Percentiles rank a stretch among this genome's conserved stretches.
These are phyloP conservation scores for Luffa aegyptiaca DNA, from an alignment of 306 rosid species.

Conservation along the genomic window DNA sequence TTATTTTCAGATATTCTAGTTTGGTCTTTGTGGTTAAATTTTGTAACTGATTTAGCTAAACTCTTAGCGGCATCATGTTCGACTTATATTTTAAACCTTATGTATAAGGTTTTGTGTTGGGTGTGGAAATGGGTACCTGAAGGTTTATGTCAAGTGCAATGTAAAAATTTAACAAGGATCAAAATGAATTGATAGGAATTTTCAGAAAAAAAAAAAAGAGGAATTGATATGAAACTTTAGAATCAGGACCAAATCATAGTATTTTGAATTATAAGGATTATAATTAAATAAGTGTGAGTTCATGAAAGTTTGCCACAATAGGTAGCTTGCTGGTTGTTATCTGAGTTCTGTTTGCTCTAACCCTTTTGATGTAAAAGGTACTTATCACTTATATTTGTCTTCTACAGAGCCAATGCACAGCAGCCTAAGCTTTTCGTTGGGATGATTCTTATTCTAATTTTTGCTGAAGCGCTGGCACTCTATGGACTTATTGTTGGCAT, in stretches of 20 bases:
- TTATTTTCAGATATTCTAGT: background rate
- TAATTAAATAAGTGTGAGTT: background rate
- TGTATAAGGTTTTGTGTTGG: background rate
- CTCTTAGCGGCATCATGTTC: background rate
- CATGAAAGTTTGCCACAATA: background rate
- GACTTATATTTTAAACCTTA: background rate
- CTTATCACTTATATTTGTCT: background rate
- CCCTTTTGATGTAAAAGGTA: background rate
- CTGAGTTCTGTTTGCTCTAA: background rate
- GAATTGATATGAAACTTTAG: background rate
- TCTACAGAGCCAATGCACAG: slow-evolving; percentile 38
- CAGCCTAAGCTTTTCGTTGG: slow-evolving; percentile 55
- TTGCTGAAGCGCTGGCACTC: slow-evolving; percentile 49
- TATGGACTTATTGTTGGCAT: slow-evolving; percentile 54
- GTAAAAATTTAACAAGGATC: background rate
- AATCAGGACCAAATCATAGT: background rate
- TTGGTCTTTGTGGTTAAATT: background rate
- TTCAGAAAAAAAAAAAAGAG: background rate
- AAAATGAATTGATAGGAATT: background rate
- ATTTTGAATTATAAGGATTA: background rate
- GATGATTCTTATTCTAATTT: slow-evolving; percentile 44
- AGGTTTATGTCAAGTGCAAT: background rate
- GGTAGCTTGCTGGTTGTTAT: background rate
- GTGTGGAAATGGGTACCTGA: background rate
- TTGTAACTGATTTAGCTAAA: background rate